Base-by-base conservation (phyloP, 106 monocot species). In the Apostasia shenzhenica region DNA sequence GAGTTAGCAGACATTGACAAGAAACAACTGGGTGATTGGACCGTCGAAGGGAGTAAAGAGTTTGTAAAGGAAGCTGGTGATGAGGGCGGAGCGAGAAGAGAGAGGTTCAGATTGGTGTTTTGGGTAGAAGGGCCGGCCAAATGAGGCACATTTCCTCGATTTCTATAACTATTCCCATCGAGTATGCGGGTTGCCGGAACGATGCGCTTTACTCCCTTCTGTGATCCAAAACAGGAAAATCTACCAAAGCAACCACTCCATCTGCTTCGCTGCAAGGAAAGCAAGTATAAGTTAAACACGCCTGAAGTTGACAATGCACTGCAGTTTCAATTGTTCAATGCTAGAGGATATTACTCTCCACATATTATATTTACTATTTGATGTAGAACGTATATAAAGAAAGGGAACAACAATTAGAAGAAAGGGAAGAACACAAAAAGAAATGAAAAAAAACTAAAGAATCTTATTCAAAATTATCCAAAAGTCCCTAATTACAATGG, bases 11-110 rank as follows among this genome's bases (percentile, higher is more conserved):
- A 86, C 63, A 91, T 64, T 14, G 97, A 92, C 62, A 97, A 74
- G 70, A 89, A 89, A 72, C 86, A 86, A 70, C 72, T 89, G 8
- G 97, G 97, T 54, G 97, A 97, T 70, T 92, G 97, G 42, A 70
- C 83, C 14, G 91, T 95, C 1, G 95, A 95, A 59, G 95, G 91
- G 50, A 95, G 78, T 67, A 92, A 86, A 41, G 95, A 95, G 65
- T 95, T 88, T 55, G 89, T 80, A 63, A 97, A 97, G 39, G 97
- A 97, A 39, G 97, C 92, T 47, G 97, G 97, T 48, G 97, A 97
- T 8, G 97, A 97, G 6, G 97, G 97, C 43, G 97, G 97, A 51
- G 97, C 97, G 63, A 97, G 81, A 69, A 97, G 86, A 72, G 97
- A 97, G 10, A 87, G 84, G 45, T 84, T 82, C 7, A 84, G 71